Evolutionary conservation across 768 basidiomycete species (phyloP).

Genomic region (Termitomyces sp.): DNA sequence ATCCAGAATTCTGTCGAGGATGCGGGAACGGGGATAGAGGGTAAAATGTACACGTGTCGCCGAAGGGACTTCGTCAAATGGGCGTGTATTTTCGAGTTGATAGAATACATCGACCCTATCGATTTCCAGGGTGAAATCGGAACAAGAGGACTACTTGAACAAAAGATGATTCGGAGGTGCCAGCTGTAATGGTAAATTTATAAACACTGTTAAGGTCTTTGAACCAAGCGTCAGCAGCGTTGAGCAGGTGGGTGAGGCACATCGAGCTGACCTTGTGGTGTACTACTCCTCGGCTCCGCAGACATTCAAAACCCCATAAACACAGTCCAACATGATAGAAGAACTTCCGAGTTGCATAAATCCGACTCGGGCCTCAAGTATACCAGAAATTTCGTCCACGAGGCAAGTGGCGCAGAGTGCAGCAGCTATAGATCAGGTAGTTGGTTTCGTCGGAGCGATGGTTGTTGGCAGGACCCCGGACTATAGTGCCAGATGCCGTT

Average conservation of each 20-base stretch:
- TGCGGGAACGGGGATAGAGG: neutral
- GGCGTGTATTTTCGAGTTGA: neutral
- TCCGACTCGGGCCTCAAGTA: constrained; percentile 13
- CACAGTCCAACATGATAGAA: neutral
- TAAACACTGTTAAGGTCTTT: no score
- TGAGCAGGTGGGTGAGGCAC: no score
- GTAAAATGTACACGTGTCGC: neutral
- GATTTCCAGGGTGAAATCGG: neutral
- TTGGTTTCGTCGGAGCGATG: no score
- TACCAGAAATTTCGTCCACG: neutral
- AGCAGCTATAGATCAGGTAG: no score
- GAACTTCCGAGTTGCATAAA: neutral
- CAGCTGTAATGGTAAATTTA: no score
- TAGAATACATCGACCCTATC: neutral
- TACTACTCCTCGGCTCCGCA: neutral
- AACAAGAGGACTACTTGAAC: neutral
- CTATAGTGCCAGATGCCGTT: no score
- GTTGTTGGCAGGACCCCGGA: no score
- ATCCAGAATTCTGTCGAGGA: neutral
- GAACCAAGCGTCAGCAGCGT: neutral
- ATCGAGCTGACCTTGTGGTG: neutral
- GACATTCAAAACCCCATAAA: neutral
- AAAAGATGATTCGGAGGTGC: neutral
- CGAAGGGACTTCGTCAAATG: neutral
- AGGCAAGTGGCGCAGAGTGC: neutral